Conservation (phyloP, 2,329 filamentous ascomycete genomes). For the Hirsutella minnesotensis region DNA sequence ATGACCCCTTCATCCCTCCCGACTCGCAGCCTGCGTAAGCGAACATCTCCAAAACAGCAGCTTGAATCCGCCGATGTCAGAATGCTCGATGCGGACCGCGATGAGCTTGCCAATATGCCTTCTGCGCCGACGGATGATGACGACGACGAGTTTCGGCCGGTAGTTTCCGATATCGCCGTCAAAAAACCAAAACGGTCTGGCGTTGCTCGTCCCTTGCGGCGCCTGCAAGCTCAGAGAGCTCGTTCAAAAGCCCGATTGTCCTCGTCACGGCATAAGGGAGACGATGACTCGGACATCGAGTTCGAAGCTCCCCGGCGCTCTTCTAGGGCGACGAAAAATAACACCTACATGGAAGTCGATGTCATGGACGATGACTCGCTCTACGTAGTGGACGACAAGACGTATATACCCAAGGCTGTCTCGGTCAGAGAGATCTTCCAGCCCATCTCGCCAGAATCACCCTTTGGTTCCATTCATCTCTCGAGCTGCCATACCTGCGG, state of each 20-base stretch:
- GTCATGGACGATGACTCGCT: conserved; percentile 47
- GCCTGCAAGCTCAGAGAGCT: conserved; percentile 8
- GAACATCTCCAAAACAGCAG: conserved; percentile 7
- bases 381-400: conserved; percentile 35
- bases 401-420: conserved; percentile 38
- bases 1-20: neutral
- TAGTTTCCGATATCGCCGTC: conserved; percentile 23
- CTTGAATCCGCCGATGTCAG: neutral
- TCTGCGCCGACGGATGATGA: conserved; percentile 8
- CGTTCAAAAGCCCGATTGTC: conserved; percentile 5
- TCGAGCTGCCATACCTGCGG: conserved; percentile 61
- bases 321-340: conserved; percentile 30
- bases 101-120: too few species aligned
- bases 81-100: too few species aligned
- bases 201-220: conserved; percentile 10
- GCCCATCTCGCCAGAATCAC: conserved; percentile 43
- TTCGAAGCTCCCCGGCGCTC: conserved; percentile 41
- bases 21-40: conserved; percentile 12
- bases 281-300: conserved; percentile 34
- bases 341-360: conserved; percentile 35
- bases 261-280: conserved; percentile 9
- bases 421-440: conserved; percentile 67
- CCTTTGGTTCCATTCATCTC: conserved; percentile 61
- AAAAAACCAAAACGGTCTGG: conserved; percentile 12
- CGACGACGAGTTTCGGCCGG: conserved; percentile 23